Percentiles rank a stretch among this genome's conserved stretches.
Conservation (phyloP, 495 filamentous ascomycete genomes). For the Talaromyces wortmannii region DNA sequence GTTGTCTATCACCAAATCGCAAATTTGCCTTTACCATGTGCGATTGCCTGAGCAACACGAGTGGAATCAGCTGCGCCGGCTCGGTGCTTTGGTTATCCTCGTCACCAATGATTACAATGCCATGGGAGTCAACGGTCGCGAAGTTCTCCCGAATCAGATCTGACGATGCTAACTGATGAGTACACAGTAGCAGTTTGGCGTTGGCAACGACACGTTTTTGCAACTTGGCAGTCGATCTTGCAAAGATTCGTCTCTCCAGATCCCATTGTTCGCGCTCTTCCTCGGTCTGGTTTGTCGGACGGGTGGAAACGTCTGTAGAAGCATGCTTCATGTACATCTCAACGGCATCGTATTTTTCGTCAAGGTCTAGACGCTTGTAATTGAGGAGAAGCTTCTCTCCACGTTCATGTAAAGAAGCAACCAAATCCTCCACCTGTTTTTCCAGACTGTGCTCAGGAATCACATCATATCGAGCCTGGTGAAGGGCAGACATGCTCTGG, state of each 20-base stretch:
- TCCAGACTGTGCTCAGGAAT: neutral
- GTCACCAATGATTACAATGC: neutral
- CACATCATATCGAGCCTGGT: neutral
- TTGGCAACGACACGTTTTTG: neutral
- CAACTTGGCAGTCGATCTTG: neutral
- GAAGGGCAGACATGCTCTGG: neutral
- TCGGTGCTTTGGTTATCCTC: neutral
- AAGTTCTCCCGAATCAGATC: neutral
- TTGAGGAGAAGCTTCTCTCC: neutral
- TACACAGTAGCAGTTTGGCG: neutral
- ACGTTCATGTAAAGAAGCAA: neutral
- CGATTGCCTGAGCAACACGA: neutral
- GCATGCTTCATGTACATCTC: neutral
- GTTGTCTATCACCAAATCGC: neutral
- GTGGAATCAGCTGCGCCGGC: neutral
- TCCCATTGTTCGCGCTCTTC: neutral
- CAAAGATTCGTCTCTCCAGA: neutral
- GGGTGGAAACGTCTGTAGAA: neutral
- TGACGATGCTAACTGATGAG: neutral
- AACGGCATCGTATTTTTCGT: neutral
- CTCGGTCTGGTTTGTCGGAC: neutral
- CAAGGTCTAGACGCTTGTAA: neutral
- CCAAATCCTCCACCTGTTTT: neutral
- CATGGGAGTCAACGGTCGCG: neutral
- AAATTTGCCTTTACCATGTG: neutral